These are phyloP conservation scores for Wickerhamiella spandovensis DNA, from an alignment of 805 yeast genomes.

Conservation along the genomic window DNA sequence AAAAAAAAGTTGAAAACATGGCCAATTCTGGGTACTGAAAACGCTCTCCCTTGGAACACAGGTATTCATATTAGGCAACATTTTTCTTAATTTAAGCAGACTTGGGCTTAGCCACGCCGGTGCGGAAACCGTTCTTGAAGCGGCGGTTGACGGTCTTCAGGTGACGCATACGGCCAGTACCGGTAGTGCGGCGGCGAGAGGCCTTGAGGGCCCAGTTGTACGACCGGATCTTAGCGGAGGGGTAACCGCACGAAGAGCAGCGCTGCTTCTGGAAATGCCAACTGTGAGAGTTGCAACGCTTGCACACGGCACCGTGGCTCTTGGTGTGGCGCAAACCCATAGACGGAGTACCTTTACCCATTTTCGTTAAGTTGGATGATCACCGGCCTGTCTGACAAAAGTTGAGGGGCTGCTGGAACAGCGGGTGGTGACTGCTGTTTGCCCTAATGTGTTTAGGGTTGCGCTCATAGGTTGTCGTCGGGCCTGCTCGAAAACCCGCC, in stretches of 20 bases:
- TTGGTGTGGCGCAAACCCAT: constrained; percentile 99
- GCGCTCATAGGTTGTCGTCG: too few relatives aligned
- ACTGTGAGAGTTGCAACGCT: constrained; percentile 92
- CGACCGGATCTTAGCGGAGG: constrained; percentile 90
- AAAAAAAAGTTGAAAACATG: neutral
- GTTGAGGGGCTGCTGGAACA: neutral
- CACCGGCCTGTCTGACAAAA: neutral
- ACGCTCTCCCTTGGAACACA: neutral
- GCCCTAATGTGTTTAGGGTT: neutral
- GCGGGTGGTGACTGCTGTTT: neutral
- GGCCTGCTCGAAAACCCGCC: too few relatives aligned
- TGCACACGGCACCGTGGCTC: constrained; percentile 92
- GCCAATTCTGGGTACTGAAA: neutral
- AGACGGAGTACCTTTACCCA: constrained; percentile 92
- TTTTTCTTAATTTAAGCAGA: constrained; percentile 23
- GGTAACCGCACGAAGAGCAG: constrained; percentile 98
- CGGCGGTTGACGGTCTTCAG: constrained; percentile 94
- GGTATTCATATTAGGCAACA: neutral
- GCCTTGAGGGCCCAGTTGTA: constrained; percentile 99
- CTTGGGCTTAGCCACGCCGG: constrained; percentile 52
- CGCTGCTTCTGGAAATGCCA: constrained; percentile 99
- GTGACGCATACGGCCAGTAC: constrained; percentile 99
- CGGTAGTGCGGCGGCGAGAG: constrained; percentile 98
- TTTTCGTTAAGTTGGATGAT: constrained; percentile 18
- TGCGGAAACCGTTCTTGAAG: constrained; percentile 98